A percentile compares a stretch with the other conserved stretches of the same genome.
Evolutionary conservation across 139 green algal genomes (phyloP).

Genomic region (Yamagishiella unicocca): DNA sequence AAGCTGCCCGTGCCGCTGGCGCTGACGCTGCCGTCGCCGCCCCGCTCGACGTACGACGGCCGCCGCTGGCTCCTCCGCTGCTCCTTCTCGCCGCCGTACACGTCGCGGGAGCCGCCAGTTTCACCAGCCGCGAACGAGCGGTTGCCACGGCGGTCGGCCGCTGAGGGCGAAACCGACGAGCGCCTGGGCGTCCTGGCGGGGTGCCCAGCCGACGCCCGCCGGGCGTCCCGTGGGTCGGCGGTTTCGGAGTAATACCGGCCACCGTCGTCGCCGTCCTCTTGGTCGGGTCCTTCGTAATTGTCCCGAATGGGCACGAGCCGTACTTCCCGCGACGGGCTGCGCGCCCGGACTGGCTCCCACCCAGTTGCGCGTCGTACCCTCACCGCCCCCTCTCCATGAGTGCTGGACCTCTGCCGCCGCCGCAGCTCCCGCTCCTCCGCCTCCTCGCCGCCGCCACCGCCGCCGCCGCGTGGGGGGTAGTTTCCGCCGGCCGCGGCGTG

Average conservation of each 20-base stretch:
- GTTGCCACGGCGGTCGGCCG: no score
- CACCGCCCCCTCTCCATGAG: background rate
- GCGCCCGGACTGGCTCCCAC: no score
- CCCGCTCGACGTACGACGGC: background rate
- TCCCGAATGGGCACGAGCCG: no score
- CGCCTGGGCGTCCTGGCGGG: background rate
- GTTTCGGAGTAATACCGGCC: background rate
- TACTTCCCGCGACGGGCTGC: no score
- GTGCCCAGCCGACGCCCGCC: background rate
- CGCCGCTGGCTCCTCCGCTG: background rate
- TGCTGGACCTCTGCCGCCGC: background rate
- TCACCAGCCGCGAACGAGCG: background rate
- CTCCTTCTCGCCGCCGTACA: no score
- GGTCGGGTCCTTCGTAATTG: background rate
- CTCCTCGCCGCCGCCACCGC: background rate
- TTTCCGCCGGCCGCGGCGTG: background rate
- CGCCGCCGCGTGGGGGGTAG: background rate
- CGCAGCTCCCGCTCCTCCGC: background rate
- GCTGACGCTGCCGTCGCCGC: background rate
- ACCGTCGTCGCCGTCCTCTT: background rate
- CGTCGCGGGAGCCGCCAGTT: background rate
- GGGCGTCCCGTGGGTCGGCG: background rate
- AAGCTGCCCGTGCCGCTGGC: background rate
- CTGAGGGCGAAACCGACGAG: background rate
- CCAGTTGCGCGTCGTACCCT: background rate